A percentile compares a stretch with the other conserved stretches of the same genome.
Evolutionary conservation across 2,329 filamentous ascomycete genomes (phyloP).

Genomic region (Pseudocercospora crystallina): DNA sequence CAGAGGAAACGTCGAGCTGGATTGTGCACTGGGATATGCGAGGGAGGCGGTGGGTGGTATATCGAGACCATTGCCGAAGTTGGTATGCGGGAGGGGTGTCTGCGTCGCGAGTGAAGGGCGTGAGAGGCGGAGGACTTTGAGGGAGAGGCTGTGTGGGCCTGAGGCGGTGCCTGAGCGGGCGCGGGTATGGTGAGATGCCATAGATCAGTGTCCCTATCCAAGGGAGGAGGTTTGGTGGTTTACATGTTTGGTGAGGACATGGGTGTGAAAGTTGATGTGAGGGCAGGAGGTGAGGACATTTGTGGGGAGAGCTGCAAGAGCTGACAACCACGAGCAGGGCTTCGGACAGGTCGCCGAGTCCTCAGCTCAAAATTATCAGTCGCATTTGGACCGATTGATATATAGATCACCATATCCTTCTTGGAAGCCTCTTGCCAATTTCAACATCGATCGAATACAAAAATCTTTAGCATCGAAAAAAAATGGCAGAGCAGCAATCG

Average conservation of each 20-base stretch:
- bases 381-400: too few relatives aligned
- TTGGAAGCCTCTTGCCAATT: background rate
- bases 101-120: conserved; percentile 74
- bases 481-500: too few relatives aligned
- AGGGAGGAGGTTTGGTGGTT: background rate
- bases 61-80: conserved; percentile 49
- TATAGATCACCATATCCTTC: too few relatives aligned
- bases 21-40: conserved; percentile 62
- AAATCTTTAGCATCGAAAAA: background rate
- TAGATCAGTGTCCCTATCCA: conserved; percentile 9
- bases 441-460: background rate
- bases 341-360: background rate
- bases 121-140: conserved; percentile 82
- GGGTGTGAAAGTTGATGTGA: background rate
- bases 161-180: conserved; percentile 37
- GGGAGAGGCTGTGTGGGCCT: conserved; percentile 73
- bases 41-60: conserved; percentile 65
- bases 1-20: conserved; percentile 56
- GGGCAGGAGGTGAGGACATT: background rate
- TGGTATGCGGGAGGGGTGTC: conserved; percentile 59
- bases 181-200: conserved; percentile 36
- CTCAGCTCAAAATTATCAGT: too few relatives aligned
- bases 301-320: background rate
- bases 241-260: background rate
- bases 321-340: background rate